Evolutionary conservation across 805 yeast genomes (phyloP).

Genomic region (Wickerhamiella siamensis): DNA sequence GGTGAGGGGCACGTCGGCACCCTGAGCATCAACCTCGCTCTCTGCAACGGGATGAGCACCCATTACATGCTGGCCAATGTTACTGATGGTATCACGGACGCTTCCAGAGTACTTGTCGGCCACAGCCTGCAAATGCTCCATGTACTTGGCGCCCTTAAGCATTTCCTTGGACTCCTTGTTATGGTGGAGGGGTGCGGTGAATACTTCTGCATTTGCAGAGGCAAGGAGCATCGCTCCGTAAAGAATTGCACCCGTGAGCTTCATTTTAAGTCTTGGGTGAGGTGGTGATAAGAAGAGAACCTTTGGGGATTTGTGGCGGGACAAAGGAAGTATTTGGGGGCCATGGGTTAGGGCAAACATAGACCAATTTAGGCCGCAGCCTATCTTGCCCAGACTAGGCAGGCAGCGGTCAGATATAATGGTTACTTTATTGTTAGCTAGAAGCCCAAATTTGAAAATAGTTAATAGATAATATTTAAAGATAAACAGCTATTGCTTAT

Average conservation of each 20-base stretch:
- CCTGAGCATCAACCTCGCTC: constrained; percentile 20
- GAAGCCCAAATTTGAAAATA: no score
- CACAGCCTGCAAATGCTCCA: background rate
- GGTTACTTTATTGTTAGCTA: no score
- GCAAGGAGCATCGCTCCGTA: background rate
- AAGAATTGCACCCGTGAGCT: background rate
- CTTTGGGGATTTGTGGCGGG: background rate
- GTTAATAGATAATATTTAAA: no score
- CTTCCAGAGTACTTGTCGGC: background rate
- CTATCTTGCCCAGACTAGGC: no score
- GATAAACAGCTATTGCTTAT: no score
- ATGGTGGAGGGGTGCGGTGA: background rate
- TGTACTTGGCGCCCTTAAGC: background rate
- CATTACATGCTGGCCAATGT: background rate
- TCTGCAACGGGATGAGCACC: constrained; percentile 2
- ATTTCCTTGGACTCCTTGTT: background rate
- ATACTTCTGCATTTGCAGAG: background rate
- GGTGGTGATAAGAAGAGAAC: background rate
- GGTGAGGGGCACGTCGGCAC: constrained; percentile 71
- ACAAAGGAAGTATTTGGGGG: no score
- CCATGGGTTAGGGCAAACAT: no score
- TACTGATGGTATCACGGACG: constrained; percentile 8
- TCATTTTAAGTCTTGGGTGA: background rate
- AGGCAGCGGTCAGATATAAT: no score
- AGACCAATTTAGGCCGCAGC: no score